These are phyloP conservation scores for Babesia ovis DNA, from an alignment of 169 alveolate genomes.

Conservation along the genomic window DNA sequence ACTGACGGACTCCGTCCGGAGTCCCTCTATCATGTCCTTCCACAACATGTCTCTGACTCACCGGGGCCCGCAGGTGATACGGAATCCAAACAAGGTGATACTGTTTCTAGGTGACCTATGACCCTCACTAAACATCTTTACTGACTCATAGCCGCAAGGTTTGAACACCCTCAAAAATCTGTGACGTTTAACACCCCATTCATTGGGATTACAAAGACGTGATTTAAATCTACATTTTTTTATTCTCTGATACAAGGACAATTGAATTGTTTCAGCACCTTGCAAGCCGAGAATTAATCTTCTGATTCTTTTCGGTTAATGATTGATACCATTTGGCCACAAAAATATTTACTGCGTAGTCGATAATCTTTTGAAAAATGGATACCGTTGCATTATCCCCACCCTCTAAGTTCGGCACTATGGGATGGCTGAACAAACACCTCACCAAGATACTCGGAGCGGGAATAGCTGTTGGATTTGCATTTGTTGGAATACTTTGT, in stretches of 20 bases:
- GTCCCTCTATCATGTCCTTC: neutral
- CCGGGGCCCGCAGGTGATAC: constrained; percentile 18
- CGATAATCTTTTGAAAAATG: neutral
- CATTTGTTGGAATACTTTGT: neutral
- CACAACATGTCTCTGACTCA: constrained; percentile 18
- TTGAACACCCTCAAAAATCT: neutral
- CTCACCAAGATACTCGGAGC: neutral
- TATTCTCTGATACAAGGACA: too few relatives aligned
- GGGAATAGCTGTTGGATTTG: neutral
- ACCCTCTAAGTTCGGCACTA: constrained; percentile 10
- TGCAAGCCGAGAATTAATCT: too few relatives aligned
- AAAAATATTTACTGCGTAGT: neutral
- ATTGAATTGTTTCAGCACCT: too few relatives aligned
- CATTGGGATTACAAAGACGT: too few relatives aligned
- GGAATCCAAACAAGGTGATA: neutral
- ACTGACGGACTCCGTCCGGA: neutral
- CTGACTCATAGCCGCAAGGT: neutral
- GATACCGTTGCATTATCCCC: neutral
- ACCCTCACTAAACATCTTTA: neutral
- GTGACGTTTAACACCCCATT: too few relatives aligned
- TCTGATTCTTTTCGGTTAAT: neutral
- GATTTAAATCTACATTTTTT: too few relatives aligned
- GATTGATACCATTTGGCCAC: neutral
- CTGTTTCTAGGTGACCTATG: neutral
- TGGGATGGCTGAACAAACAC: constrained; percentile 21